Evolutionary conservation across 352 stramenopile species (phyloP).

Genomic region (Ophiocytium majus): DNA sequence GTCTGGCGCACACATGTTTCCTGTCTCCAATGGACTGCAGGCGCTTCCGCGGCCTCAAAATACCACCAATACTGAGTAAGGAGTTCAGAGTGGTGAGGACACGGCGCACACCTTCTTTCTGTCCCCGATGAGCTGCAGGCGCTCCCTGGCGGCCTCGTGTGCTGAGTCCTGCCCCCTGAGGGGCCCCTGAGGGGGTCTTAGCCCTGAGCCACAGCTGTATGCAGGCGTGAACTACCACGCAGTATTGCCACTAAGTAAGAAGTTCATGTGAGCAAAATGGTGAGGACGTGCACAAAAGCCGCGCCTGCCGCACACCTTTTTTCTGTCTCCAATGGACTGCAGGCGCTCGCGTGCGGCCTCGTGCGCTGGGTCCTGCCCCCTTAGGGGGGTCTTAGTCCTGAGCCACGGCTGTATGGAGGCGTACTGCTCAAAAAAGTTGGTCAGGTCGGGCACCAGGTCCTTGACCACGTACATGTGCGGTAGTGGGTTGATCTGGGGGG

Average conservation of each 20-base stretch:
- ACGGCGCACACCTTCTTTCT: slow-evolving; percentile 79
- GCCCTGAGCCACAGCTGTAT: too few species aligned
- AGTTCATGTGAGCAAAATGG: background rate
- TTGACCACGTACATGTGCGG: slow-evolving; percentile 99
- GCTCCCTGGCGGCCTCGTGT: slow-evolving; percentile 57
- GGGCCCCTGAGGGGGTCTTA: slow-evolving; percentile 73
- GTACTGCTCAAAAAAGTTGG: slow-evolving; percentile 98
- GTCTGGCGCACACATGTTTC: too few species aligned
- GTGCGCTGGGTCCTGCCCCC: too few species aligned
- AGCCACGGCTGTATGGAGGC: slow-evolving; percentile 98
- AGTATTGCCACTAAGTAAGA: background rate
- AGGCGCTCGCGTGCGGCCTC: slow-evolving; percentile 37
- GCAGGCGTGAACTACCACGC: too few species aligned
- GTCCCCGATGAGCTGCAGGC: slow-evolving; percentile 84
- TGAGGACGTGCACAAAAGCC: too few species aligned
- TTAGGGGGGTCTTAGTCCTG: slow-evolving; percentile 83
- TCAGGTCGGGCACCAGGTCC: slow-evolving; percentile 98
- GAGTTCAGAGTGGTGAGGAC: background rate
- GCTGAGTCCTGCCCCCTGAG: too few species aligned
- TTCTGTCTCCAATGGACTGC: slow-evolving; percentile 90
- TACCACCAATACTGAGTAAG: too few species aligned
- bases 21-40: too few species aligned
- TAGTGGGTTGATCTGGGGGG: slow-evolving; percentile 98
- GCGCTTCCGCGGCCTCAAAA: too few species aligned
- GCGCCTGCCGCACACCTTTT: slow-evolving; percentile 75